Evolutionary conservation across 805 yeast genomes (phyloP).

Genomic region (Saturnispora saitoi): DNA sequence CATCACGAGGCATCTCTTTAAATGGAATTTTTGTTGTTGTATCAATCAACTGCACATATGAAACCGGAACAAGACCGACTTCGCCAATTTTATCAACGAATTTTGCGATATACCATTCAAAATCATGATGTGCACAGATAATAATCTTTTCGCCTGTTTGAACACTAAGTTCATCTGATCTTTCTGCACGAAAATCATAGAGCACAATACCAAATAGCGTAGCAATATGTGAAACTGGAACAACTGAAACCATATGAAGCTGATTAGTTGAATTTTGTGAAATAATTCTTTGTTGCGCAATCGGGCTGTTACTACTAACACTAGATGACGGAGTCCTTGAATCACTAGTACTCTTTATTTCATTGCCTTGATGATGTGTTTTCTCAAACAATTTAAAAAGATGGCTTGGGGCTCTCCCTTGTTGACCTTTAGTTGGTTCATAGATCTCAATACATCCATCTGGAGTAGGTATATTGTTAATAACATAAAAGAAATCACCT

Average conservation of each 20-base stretch:
- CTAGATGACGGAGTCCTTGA: neutral
- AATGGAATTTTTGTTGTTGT: constrained; percentile 55
- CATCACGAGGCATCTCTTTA: constrained; percentile 38
- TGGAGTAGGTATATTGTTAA: constrained; percentile 34
- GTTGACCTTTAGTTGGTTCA: constrained; percentile 67
- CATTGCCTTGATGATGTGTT: constrained; percentile 34
- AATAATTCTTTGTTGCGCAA: constrained; percentile 16
- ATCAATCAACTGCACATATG: constrained; percentile 81
- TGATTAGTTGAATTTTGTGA: constrained; percentile 10
- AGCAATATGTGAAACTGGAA: constrained; percentile 22
- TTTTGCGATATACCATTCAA: constrained; percentile 97
- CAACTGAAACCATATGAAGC: neutral
- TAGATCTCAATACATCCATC: constrained; percentile 65
- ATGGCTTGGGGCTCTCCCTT: constrained; percentile 82
- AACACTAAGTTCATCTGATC: constrained; percentile 78
- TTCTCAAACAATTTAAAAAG: constrained; percentile 74
- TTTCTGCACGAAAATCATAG: constrained; percentile 79
- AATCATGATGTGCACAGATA: constrained; percentile 92
- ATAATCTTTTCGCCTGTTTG: constrained; percentile 81
- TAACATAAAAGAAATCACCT: constrained; percentile 87
- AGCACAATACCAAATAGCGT: constrained; percentile 70
- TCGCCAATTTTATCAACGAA: constrained; percentile 94
- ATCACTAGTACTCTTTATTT: neutral
- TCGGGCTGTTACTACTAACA: neutral
- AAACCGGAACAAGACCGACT: constrained; percentile 91